These are phyloP conservation scores for Draba incana DNA, from an alignment of 345 rosid species.

Conservation along the genomic window DNA sequence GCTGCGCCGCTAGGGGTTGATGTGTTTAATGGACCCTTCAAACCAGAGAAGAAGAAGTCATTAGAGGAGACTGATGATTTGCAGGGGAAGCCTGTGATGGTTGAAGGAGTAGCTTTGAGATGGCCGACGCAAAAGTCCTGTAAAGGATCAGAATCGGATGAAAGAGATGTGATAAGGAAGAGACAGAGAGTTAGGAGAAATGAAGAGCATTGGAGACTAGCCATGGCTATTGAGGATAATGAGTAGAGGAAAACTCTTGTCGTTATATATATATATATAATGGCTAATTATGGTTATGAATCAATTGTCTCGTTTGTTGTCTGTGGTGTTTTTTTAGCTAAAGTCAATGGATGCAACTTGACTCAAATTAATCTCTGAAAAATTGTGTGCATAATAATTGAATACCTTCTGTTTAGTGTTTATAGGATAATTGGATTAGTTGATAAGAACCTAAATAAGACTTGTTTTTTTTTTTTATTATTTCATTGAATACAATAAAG, in stretches of 20 bases:
- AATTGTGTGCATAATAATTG: neutral
- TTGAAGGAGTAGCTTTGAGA: slow-evolving; percentile 42
- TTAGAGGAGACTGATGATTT: slow-evolving; percentile 54
- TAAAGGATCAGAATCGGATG: slow-evolving; percentile 61
- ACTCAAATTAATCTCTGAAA: neutral
- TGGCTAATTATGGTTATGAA: too few relatives aligned
- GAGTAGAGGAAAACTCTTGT: too few relatives aligned
- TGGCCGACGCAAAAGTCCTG: slow-evolving; percentile 78
- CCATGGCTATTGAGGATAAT: neutral
- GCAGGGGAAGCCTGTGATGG: slow-evolving; percentile 74
- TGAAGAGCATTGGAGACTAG: neutral
- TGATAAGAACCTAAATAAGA: slow-evolving; percentile 6
- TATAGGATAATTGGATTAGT: slow-evolving; percentile 6
- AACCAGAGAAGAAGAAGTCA: slow-evolving; percentile 71
- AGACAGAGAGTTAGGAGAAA: slow-evolving; percentile 20
- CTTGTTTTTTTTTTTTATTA: neutral
- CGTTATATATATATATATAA: too few relatives aligned
- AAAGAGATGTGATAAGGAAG: slow-evolving; percentile 45
- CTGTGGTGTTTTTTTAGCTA: neutral
- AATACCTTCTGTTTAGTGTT: neutral
- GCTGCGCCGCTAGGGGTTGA: slow-evolving; percentile 44
- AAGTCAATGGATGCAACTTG: slow-evolving; percentile 12
- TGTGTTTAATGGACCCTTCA: slow-evolving; percentile 55
- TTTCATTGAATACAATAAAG: slow-evolving; percentile 1
- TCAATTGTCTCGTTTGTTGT: neutral